Evolutionary conservation across 306 rosid genomes (phyloP).

Genomic region (Morella rubra): DNA sequence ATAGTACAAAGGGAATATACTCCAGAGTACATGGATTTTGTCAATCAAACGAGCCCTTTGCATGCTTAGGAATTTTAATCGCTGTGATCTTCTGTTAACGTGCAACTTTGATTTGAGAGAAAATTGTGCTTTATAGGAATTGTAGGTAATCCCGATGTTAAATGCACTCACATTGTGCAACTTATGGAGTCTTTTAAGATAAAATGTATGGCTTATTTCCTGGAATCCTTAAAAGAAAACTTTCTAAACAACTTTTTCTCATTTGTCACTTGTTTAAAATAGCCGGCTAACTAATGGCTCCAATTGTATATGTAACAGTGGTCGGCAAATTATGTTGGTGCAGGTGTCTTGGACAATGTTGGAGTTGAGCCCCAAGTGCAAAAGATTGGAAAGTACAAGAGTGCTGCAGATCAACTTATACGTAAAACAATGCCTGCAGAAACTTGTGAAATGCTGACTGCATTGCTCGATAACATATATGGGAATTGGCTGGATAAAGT

Average conservation of each 20-base stretch:
- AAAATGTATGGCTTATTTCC: background rate
- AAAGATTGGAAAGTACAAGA: conserved; percentile 92
- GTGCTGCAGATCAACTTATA: conserved; percentile 85
- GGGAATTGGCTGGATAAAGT: conserved; percentile 85
- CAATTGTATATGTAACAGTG: conserved; percentile 17
- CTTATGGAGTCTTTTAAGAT: conserved; percentile 16
- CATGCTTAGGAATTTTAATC: background rate
- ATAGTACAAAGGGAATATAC: background rate
- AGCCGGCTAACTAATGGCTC: conserved; percentile 18
- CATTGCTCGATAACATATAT: conserved; percentile 84
- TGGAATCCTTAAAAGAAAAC: background rate
- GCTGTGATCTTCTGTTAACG: background rate
- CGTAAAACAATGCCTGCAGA: conserved; percentile 74
- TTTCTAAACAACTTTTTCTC: conserved; percentile 6
- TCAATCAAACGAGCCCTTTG: background rate
- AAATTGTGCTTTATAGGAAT: background rate
- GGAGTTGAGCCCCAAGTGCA: conserved; percentile 92
- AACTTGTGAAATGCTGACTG: conserved; percentile 79
- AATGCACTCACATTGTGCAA: conserved; percentile 10
- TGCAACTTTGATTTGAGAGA: background rate
- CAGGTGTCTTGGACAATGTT: conserved; percentile 79
- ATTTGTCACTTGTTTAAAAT: background rate
- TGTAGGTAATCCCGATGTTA: background rate
- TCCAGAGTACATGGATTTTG: background rate
- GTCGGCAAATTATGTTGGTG: conserved; percentile 13